phyloP scores from a whole-genome alignment of 164 flowering plant species.

The Akebia trifoliata region DNA sequence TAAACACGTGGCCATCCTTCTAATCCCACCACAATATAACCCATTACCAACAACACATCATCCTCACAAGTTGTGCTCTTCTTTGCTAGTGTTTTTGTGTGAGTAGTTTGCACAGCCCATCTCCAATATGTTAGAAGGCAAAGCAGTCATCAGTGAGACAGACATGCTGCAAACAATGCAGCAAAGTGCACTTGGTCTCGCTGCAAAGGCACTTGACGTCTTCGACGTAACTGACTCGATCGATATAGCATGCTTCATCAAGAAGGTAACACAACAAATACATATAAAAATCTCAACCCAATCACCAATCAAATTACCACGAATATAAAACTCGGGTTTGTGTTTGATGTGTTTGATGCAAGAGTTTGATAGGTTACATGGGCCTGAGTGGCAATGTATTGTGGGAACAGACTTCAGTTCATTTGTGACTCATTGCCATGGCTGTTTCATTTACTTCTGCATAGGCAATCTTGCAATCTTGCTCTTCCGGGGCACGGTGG shows the following conservation, averaged over 20 bases:
- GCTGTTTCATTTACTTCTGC: slow-evolving; percentile 72
- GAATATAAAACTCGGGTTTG: background rate
- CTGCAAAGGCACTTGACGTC: slow-evolving; percentile 28
- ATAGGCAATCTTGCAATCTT: slow-evolving; percentile 69
- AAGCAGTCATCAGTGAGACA: slow-evolving; percentile 30
- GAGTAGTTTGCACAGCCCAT: too few species aligned
- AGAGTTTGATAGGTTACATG: slow-evolving; percentile 55
- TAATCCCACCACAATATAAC: too few species aligned
- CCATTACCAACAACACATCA: too few species aligned
- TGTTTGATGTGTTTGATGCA: slow-evolving; percentile 24
- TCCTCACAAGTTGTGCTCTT: background rate
- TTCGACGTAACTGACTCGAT: slow-evolving; percentile 29
- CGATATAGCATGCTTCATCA: slow-evolving; percentile 53
- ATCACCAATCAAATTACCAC: background rate
- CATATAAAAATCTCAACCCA: background rate
- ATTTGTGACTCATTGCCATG: slow-evolving; percentile 78
- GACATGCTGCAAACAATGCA: slow-evolving; percentile 36
- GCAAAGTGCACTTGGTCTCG: slow-evolving; percentile 24
- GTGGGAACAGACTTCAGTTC: slow-evolving; percentile 88
- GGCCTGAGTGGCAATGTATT: slow-evolving; percentile 45
- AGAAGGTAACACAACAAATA: slow-evolving; percentile 38
- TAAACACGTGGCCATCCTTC: too few species aligned
- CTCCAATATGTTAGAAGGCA: slow-evolving; percentile 29
- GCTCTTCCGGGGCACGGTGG: slow-evolving; percentile 63
- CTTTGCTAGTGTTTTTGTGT: too few species aligned